These are phyloP conservation scores for Cymbomonas tetramitiformis DNA, from an alignment of 139 green algal genomes.

Conservation along the genomic window DNA sequence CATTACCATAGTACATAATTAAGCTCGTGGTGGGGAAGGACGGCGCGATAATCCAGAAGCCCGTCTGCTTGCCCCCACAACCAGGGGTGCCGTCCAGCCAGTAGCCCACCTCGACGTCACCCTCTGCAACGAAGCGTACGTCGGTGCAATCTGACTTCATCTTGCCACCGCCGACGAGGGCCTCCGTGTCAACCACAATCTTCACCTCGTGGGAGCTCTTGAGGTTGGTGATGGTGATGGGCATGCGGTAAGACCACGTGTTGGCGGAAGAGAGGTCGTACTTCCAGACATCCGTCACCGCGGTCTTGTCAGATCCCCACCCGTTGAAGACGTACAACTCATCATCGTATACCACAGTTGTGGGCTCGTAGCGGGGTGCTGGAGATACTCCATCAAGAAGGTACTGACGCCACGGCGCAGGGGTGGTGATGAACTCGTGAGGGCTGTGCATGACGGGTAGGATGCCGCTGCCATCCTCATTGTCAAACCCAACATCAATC, in stretches of 20 bases:
- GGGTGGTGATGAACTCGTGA: not conserved
- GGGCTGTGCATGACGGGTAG: not conserved
- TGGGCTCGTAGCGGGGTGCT: constrained; percentile 5
- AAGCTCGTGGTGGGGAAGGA: not conserved
- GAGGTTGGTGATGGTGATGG: not conserved
- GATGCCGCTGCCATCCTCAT: not conserved
- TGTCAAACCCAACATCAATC: not conserved
- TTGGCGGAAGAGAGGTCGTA: not conserved
- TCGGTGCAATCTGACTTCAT: constrained; percentile 12
- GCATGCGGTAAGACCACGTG: constrained; percentile 7
- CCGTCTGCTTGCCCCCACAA: not conserved
- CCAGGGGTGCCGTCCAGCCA: constrained; percentile 8
- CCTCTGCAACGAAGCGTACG: constrained; percentile 1
- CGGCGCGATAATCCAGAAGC: no score
- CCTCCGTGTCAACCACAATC: constrained; percentile 10
- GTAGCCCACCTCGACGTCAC: not conserved
- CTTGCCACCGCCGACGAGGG: constrained; percentile 9
- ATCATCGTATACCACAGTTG: not conserved
- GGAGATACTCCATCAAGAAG: not conserved
- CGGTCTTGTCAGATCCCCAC: not conserved
- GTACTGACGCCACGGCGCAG: not conserved
- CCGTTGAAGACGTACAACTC: constrained; percentile 12
- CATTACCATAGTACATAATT: constrained; percentile 15
- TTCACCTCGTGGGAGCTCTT: not conserved
- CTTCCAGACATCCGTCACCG: not conserved